These are phyloP conservation scores for Jasminum sambac DNA, from an alignment of 257 asterid species.

Conservation along the genomic window DNA sequence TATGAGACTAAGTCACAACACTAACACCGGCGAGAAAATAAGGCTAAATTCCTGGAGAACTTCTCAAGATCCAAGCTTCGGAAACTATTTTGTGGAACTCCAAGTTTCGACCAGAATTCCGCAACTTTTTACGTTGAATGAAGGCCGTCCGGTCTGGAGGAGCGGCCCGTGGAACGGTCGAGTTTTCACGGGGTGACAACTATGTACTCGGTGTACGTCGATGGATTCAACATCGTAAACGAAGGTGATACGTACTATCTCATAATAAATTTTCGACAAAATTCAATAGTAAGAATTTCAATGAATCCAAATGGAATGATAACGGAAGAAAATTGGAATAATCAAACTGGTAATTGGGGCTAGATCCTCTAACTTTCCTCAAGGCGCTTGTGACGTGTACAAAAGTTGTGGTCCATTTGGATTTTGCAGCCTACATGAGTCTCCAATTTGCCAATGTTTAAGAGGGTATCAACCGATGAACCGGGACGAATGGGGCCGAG, in stretches of 20 bases:
- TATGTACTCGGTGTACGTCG: constrained; percentile 13
- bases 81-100: constrained; percentile 23
- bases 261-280: constrained; percentile 5
- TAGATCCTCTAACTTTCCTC: background rate
- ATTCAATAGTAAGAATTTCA: background rate
- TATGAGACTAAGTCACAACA: constrained; percentile 28
- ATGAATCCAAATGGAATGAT: background rate
- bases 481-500: too few relatives aligned
- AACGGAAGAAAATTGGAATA: background rate
- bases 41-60: constrained; percentile 40
- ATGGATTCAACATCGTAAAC: constrained; percentile 7
- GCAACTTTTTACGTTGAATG: constrained; percentile 30
- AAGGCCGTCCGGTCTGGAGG: constrained; percentile 29
- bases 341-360: background rate
- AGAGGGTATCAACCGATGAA: too few relatives aligned
- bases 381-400: background rate
- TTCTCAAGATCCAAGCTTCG: constrained; percentile 35
- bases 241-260: constrained; percentile 19
- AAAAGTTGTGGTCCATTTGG: constrained; percentile 32
- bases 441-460: constrained; percentile 17
- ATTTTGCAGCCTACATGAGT: constrained; percentile 10
- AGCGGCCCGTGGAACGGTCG: constrained; percentile 40
- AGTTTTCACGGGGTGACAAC: constrained; percentile 22
- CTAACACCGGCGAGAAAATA: background rate
- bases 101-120: constrained; percentile 7